A percentile compares a stretch with the other conserved stretches of the same genome.
phyloP scores from a whole-genome alignment of 176 grass and related monocot genomes.

The Zoysia japonica region DNA sequence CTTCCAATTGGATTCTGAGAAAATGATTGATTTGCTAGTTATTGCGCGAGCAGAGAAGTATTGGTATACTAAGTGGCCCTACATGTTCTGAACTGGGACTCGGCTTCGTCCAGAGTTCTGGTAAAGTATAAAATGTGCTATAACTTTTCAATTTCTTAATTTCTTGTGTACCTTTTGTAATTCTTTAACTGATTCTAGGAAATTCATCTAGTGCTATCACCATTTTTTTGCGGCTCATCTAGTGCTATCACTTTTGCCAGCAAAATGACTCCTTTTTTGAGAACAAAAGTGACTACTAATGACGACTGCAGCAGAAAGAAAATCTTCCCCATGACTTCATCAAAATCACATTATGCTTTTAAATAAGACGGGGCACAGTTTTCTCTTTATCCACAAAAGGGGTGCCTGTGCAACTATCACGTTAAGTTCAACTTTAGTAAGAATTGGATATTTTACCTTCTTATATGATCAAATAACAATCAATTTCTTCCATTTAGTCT shows the following conservation, averaged over 20 bases:
- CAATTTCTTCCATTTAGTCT: conserved; percentile 7
- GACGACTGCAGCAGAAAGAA: background rate
- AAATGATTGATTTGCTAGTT: conserved; percentile 12
- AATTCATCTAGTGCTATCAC: conserved; percentile 23
- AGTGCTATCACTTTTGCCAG: conserved; percentile 12
- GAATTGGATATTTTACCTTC: background rate
- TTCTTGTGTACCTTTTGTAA: background rate
- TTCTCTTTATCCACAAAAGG: conserved; percentile 26
- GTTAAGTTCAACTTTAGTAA: conserved; percentile 10
- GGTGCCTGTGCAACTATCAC: background rate
- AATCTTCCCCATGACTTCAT: conserved; percentile 10
- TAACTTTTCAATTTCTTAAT: background rate
- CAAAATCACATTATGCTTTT: conserved; percentile 18
- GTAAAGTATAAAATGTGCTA: conserved; percentile 15
- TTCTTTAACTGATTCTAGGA: conserved; percentile 14
- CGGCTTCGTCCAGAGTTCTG: background rate
- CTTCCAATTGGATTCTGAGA: conserved; percentile 20
- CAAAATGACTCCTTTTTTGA: background rate
- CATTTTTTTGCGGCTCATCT: conserved; percentile 1
- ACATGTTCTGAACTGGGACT: conserved; percentile 32
- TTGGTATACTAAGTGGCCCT: background rate
- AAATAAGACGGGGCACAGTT: background rate
- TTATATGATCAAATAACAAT: background rate
- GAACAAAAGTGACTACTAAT: conserved; percentile 27
- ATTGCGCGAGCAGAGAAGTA: conserved; percentile 16